Evolutionary conservation across 768 basidiomycete genomes (phyloP).

Genomic region (Mycena floridula): DNA sequence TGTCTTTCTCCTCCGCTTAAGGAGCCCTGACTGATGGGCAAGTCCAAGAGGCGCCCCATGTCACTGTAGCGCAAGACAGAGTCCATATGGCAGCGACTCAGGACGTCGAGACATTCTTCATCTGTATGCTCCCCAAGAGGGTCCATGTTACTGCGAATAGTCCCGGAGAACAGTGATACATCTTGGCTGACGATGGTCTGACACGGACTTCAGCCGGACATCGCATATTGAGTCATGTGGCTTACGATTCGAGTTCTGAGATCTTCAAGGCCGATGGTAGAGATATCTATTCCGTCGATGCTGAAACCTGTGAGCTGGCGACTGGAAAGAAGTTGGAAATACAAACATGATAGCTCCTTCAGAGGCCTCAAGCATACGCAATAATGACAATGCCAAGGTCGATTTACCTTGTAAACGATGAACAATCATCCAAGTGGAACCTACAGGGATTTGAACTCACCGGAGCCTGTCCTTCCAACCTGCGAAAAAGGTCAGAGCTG

Average conservation of each 20-base stretch:
- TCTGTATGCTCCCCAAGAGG: slow-evolving; percentile 54
- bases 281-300: slow-evolving; percentile 68
- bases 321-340: neutral
- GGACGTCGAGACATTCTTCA: slow-evolving; percentile 58
- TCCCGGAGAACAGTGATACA: slow-evolving; percentile 68
- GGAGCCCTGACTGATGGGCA: slow-evolving; percentile 59
- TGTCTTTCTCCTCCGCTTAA: slow-evolving; percentile 79
- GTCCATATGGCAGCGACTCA: slow-evolving; percentile 58
- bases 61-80: slow-evolving; percentile 34
- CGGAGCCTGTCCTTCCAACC: slow-evolving; percentile 69
- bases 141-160: slow-evolving; percentile 68
- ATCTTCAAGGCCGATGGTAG: slow-evolving; percentile 62
- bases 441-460: slow-evolving; percentile 19
- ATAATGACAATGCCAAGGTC: slow-evolving; percentile 48
- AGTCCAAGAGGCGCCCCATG: slow-evolving; percentile 41
- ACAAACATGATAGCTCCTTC: slow-evolving; percentile 54
- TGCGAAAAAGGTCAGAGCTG: slow-evolving; percentile 14
- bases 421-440: neutral
- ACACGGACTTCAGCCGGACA: neutral
- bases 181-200: slow-evolving; percentile 75
- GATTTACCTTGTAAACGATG: slow-evolving; percentile 54
- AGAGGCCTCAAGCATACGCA: slow-evolving; percentile 58
- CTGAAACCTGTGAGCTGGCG: slow-evolving; percentile 20
- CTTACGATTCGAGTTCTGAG: slow-evolving; percentile 56
- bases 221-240: neutral